Evolutionary conservation across 169 alveolate species (phyloP).

Genomic region (Plasmodium falciparum): DNA sequence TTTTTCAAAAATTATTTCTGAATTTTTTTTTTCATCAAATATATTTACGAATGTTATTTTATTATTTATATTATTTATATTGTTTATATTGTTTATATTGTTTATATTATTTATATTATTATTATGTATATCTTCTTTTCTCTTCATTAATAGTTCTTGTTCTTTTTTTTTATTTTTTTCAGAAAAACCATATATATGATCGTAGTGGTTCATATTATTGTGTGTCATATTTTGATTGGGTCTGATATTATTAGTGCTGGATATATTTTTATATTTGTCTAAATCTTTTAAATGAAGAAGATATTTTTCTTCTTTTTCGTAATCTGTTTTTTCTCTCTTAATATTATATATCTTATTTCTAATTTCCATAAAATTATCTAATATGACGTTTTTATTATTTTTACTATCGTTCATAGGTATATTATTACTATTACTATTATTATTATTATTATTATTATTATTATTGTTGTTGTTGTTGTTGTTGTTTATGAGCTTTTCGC

Average conservation of each 20-base stretch:
- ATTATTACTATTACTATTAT: neutral
- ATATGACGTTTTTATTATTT: neutral
- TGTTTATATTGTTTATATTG: neutral
- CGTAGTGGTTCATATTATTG: neutral
- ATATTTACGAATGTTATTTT: neutral
- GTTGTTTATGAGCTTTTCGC: neutral
- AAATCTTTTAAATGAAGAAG: slow-evolving; percentile 7
- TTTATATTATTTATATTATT: neutral
- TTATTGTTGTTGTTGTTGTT: neutral
- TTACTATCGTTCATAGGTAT: neutral
- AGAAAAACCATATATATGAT: neutral
- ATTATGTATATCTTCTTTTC: neutral
- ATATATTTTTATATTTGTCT: slow-evolving; percentile 41
- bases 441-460: neutral
- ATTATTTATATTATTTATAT: neutral
- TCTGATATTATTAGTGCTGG: neutral
- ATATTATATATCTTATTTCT: slow-evolving; percentile 42
- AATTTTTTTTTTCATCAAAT: neutral
- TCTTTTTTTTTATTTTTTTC: slow-evolving; percentile 25
- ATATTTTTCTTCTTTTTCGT: slow-evolving; percentile 52
- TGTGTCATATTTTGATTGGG: slow-evolving; percentile 1
- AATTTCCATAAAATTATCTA: slow-evolving; percentile 2
- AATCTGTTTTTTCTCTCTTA: slow-evolving; percentile 41
- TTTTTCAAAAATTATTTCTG: neutral
- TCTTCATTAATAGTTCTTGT: slow-evolving; percentile 3